phyloP scores from a whole-genome alignment of 495 filamentous ascomycete genomes.

The Tetracladium setigerum region DNA sequence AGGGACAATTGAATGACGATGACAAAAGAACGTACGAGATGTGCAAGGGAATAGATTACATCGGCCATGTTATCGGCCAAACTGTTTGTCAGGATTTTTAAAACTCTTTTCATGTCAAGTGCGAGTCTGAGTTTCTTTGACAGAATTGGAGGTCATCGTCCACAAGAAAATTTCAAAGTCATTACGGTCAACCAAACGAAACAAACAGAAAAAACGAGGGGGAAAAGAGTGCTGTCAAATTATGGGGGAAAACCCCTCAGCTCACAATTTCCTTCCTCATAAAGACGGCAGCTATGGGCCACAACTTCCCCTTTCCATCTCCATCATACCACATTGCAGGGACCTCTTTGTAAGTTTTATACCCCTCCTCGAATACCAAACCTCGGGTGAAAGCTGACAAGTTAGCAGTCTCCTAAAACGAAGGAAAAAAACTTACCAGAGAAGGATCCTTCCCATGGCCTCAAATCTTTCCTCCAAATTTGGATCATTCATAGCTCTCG shows the following conservation, averaged over 20 bases:
- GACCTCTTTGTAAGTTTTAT: conserved; percentile 32
- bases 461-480: conserved; percentile 13
- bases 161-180: too few relatives aligned
- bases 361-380: conserved; percentile 55
- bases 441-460: conserved; percentile 15
- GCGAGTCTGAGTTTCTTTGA: too few relatives aligned
- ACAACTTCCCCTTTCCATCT: conserved; percentile 13
- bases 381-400: conserved; percentile 28
- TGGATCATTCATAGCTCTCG: conserved; percentile 22
- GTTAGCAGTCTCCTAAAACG: not conserved
- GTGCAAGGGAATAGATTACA: too few relatives aligned
- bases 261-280: conserved; percentile 16
- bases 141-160: too few relatives aligned
- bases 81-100: too few relatives aligned
- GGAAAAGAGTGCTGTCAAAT: too few relatives aligned
- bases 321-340: conserved; percentile 1
- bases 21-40: too few relatives aligned
- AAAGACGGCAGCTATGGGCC: conserved; percentile 8
- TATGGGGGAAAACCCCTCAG: not conserved
- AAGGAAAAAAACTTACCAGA: conserved; percentile 14
- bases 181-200: too few relatives aligned
- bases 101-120: too few relatives aligned
- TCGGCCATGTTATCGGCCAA: too few relatives aligned
- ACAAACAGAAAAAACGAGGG: too few relatives aligned
- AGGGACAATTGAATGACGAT: too few relatives aligned